Conservation (phyloP, 768 basidiomycete genomes). For the Cystobasidium onofrii region DNA sequence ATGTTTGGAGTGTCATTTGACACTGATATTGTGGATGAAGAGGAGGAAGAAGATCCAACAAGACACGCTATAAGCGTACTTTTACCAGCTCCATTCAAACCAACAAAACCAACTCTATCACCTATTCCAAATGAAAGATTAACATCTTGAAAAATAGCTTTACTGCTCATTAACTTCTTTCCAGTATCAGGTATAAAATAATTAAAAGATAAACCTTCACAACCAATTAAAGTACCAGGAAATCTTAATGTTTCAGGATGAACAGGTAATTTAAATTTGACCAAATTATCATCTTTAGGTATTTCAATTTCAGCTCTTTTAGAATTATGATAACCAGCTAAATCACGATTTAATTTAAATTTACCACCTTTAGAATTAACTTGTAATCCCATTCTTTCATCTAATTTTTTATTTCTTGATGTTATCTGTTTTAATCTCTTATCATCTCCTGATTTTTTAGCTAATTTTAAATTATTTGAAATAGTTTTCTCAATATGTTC, state of each 20-base stretch:
- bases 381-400: slow-evolving; percentile 48
- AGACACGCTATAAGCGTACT: slow-evolving; percentile 22
- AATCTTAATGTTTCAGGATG: background rate
- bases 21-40: background rate
- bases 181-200: slow-evolving; percentile 43
- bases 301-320: slow-evolving; percentile 49
- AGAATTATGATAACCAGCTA: slow-evolving; percentile 49
- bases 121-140: slow-evolving; percentile 48
- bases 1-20: background rate
- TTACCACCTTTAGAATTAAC: slow-evolving; percentile 50
- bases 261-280: slow-evolving; percentile 44
- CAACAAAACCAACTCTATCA: slow-evolving; percentile 49
- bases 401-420: slow-evolving; percentile 57
- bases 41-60: background rate
- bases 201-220: slow-evolving; percentile 47
- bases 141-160: slow-evolving; percentile 44
- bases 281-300: slow-evolving; percentile 48
- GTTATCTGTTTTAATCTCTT: slow-evolving; percentile 53
- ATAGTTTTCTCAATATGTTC: slow-evolving; percentile 55
- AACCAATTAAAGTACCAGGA: slow-evolving; percentile 31
- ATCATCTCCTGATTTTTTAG: slow-evolving; percentile 58
- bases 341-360: slow-evolving; percentile 57
- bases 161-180: background rate
- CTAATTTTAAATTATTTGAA: slow-evolving; percentile 51
- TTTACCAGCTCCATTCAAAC: slow-evolving; percentile 39